Conservation (phyloP, 768 basidiomycete genomes). For the Podaxis rugospora region DNA sequence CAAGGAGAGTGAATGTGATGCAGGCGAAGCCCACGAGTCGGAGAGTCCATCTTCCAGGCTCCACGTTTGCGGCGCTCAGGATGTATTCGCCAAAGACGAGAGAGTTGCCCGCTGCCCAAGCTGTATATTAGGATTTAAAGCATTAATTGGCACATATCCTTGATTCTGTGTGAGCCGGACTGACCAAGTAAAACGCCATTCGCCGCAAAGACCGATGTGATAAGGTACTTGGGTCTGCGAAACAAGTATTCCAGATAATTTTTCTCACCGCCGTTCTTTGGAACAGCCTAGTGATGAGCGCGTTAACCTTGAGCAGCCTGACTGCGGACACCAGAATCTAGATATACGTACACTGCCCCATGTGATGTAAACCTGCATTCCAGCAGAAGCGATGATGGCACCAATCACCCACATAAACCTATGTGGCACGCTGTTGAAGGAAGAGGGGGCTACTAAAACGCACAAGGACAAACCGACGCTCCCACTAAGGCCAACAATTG, state of each 20-base stretch:
- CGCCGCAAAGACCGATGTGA: constrained; percentile 51
- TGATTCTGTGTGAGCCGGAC: not conserved
- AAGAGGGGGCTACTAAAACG: constrained; percentile 1
- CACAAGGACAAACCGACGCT: constrained; percentile 36
- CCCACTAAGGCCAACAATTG: constrained; percentile 32
- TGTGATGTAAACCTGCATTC: constrained; percentile 37
- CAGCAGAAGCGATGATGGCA: constrained; percentile 33
- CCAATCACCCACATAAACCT: constrained; percentile 42
- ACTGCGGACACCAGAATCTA: not conserved
- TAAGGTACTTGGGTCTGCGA: constrained; percentile 49
- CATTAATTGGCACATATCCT: not conserved
- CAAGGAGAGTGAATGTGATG: constrained; percentile 30
- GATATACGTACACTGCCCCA: constrained; percentile 30
- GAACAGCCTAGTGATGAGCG: constrained; percentile 36
- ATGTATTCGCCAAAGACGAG: constrained; percentile 57
- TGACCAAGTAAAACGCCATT: constrained; percentile 45
- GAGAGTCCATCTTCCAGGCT: constrained; percentile 26
- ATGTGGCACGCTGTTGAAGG: not conserved
- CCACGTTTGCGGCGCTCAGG: constrained; percentile 26
- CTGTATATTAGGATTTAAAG: constrained; percentile 12
- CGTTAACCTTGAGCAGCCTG: not conserved
- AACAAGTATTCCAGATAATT: constrained; percentile 67
- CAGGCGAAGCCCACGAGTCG: constrained; percentile 32
- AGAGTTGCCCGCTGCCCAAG: constrained; percentile 39
- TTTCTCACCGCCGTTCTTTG: constrained; percentile 64